phyloP scores from a whole-genome alignment of 2,329 filamentous ascomycete genomes.

The Raffaelea albimanens region DNA sequence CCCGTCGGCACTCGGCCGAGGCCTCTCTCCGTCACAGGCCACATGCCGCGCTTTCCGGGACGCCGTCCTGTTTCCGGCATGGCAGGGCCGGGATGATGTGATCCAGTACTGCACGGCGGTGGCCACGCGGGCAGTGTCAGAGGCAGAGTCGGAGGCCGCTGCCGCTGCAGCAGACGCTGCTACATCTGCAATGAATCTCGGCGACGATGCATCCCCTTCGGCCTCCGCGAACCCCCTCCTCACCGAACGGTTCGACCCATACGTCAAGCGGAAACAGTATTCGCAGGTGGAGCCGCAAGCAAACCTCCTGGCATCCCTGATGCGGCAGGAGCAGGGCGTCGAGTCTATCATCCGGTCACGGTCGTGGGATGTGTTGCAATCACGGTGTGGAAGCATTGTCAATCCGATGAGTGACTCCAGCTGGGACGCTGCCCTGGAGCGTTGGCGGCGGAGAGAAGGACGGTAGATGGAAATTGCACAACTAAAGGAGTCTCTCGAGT shows the following conservation, averaged over 20 bases:
- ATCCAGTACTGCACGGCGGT: constrained; percentile 84
- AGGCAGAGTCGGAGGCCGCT: constrained; percentile 59
- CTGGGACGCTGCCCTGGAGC: constrained; percentile 57
- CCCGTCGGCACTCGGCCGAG: constrained; percentile 35
- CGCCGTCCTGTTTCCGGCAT: constrained; percentile 74
- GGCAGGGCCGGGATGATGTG: constrained; percentile 75
- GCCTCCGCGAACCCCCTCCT: constrained; percentile 49
- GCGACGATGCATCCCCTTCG: constrained; percentile 35
- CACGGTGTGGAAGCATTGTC: constrained; percentile 49
- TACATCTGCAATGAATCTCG: not conserved
- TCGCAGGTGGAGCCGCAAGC: constrained; percentile 73
- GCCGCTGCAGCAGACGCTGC: not conserved
- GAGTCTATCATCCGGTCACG: constrained; percentile 71
- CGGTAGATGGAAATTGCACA: no score
- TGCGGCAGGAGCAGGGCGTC: constrained; percentile 67
- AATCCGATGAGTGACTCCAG: constrained; percentile 38
- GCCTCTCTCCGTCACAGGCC: constrained; percentile 45
- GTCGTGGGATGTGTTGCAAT: constrained; percentile 70
- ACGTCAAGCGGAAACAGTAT: constrained; percentile 69
- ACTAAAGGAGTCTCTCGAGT: no score
- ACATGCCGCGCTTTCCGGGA: constrained; percentile 68
- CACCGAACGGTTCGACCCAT: constrained; percentile 85
- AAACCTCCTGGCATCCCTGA: constrained; percentile 62
- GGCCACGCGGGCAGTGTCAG: constrained; percentile 38
- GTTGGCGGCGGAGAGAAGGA: constrained; percentile 34